Base-by-base conservation (phyloP, 352 stramenopile genomes). In the Pythium periplocum region DNA sequence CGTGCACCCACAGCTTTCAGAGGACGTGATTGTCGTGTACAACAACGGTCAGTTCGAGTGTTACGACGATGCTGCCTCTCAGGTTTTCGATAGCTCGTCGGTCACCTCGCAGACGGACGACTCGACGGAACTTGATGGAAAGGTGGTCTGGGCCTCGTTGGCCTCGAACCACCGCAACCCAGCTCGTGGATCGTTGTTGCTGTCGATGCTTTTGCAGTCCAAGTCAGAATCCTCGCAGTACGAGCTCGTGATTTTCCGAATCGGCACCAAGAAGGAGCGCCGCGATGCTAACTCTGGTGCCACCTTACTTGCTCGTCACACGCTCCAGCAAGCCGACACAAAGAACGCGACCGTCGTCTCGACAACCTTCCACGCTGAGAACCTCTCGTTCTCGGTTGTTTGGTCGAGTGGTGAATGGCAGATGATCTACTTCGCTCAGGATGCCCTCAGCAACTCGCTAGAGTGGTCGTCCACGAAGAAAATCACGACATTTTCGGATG, bases 291-390 rank as follows among this genome's bases (percentile, higher is more conserved):
- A 57, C 8, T 34, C 85, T 3, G 57, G 57, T 4, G 63, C 62
- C 33, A 59, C 69, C 39, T 65, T 78, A 6, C 41, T 71, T 4
- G 56, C 68, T 36, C 70, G 76, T 45, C 64, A 68, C 40, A 6
- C 38, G 46, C 34, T 62, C n/a, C 54, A 82, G 12, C 48, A 51
- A 2, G 38, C 31, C 12, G 26, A 31, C 2, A 32, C 50, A 6
- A 68, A 48, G 26, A 50, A 35, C 34, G 59, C 68, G 0, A 65
- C 60, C 4, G 67, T 80, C 12, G 64, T 62, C 30, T 71, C 76
- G 0, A 79, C 71, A 33, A 70, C 76, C 31, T 91, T 89, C 65
- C 76, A 89, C 62, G 74, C 72, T n/a, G 71, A 86, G 44, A 86
- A 68, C 8, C 78, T 87, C 47, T 75, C 78, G 41, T 88, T 78